Conservation (phyloP, 2,329 filamentous ascomycete species). For the Cercospora sp. region DNA sequence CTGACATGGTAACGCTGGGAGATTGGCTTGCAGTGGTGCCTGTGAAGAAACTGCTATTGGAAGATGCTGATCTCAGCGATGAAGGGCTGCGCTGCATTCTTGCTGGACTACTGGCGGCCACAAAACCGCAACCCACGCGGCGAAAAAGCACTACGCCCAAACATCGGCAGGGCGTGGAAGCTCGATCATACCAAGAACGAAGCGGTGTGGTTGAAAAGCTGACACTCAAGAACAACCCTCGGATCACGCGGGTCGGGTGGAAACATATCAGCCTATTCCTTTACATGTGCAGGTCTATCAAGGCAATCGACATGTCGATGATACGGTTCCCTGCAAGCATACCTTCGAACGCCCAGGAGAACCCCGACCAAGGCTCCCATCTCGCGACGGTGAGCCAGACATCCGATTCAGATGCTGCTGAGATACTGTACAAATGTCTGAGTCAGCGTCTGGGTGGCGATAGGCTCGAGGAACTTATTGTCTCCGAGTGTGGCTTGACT, state of each 20-base stretch:
- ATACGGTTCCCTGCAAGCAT: conserved; percentile 68
- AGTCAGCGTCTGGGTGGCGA: conserved; percentile 73
- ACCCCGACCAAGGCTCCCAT: conserved; percentile 27
- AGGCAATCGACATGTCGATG: conserved; percentile 81
- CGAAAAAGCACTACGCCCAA: conserved; percentile 34
- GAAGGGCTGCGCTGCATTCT: conserved; percentile 85
- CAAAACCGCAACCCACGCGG: conserved; percentile 56
- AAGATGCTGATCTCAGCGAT: conserved; percentile 83
- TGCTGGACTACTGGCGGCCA: conserved; percentile 80
- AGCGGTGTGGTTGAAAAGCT: conserved; percentile 82
- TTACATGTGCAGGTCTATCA: conserved; percentile 84
- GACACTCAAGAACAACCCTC: conserved; percentile 83
- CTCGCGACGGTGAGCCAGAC: conserved; percentile 2
- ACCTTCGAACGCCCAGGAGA: conserved; percentile 30
- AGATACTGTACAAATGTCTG: conserved; percentile 72
- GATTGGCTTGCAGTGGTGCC: conserved; percentile 95
- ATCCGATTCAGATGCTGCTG: conserved; percentile 54
- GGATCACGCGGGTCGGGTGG: conserved; percentile 85
- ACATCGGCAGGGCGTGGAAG: conserved; percentile 31
- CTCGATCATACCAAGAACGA: conserved; percentile 43
- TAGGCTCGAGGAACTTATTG: conserved; percentile 76
- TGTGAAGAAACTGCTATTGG: conserved; percentile 79
- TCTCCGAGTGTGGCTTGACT: conserved; percentile 75
- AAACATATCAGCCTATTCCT: conserved; percentile 86
- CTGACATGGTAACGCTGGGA: conserved; percentile 82